A percentile compares a stretch with the other conserved stretches of the same genome.
Conservation (phyloP, 2,329 filamentous ascomycete genomes). For the Ascocoryne sarcoides region DNA sequence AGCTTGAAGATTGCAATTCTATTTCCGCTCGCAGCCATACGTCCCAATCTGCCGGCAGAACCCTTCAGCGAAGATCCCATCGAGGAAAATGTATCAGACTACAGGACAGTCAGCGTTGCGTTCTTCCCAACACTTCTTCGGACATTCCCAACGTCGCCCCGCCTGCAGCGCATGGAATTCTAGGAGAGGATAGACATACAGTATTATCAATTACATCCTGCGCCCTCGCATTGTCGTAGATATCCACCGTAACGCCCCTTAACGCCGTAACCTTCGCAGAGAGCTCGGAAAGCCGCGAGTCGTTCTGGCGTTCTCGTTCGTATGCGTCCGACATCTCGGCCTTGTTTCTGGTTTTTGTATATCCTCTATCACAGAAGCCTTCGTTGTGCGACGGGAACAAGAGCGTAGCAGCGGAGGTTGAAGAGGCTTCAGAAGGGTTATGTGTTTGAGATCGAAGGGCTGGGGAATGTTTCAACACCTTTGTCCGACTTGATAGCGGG, state of each 20-base stretch:
- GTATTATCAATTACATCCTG: slow-evolving; percentile 84
- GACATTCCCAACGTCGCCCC: neutral
- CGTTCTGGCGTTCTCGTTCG: slow-evolving; percentile 84
- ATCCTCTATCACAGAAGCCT: too few species aligned
- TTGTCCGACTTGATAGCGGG: slow-evolving; percentile 5
- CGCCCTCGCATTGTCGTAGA: slow-evolving; percentile 89
- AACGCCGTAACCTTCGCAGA: slow-evolving; percentile 85
- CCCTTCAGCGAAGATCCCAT: slow-evolving; percentile 78
- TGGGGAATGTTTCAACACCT: slow-evolving; percentile 9
- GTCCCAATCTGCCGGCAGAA: slow-evolving; percentile 69
- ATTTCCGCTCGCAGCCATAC: slow-evolving; percentile 88
- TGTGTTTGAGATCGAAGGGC: slow-evolving; percentile 1
- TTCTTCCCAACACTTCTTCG: neutral
- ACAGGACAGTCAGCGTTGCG: slow-evolving; percentile 1
- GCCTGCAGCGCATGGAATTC: too few species aligned
- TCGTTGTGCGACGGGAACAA: neutral
- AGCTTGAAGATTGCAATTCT: slow-evolving; percentile 87
- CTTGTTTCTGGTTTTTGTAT: slow-evolving; percentile 14
- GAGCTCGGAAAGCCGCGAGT: slow-evolving; percentile 85
- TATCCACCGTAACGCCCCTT: slow-evolving; percentile 90
- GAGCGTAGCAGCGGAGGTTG: neutral
- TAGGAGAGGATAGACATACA: slow-evolving; percentile 40
- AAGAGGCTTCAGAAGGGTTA: neutral
- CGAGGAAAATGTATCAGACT: slow-evolving; percentile 86
- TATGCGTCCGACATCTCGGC: slow-evolving; percentile 73